A percentile compares a stretch with the other conserved stretches of the same genome.
These are phyloP conservation scores for Thielaviopsis ethacetica DNA, from an alignment of 2,329 filamentous ascomycete species.

Conservation along the genomic window DNA sequence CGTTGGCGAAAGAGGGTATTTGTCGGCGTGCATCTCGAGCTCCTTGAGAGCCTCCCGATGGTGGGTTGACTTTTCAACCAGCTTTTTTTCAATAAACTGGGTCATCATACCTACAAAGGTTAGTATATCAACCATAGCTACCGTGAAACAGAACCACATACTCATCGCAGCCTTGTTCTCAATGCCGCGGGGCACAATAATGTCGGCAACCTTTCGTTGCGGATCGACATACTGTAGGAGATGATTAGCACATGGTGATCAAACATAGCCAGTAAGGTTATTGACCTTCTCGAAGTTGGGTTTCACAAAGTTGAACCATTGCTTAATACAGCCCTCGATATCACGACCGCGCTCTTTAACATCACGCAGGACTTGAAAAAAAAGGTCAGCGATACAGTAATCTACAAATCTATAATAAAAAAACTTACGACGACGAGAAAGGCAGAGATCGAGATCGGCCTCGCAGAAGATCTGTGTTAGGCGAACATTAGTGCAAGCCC, in stretches of 20 bases:
- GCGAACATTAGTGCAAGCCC: neutral
- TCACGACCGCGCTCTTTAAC: conserved; percentile 79
- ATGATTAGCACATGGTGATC: neutral
- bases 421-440: conserved; percentile 65
- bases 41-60: conserved; percentile 67
- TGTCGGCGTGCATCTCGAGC: conserved; percentile 55
- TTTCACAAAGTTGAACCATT: conserved; percentile 94
- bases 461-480: conserved; percentile 69
- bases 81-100: conserved; percentile 76
- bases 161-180: conserved; percentile 86
- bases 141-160: conserved; percentile 21
- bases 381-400: neutral
- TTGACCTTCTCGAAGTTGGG: conserved; percentile 73
- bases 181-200: conserved; percentile 88
- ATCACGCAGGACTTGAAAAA: conserved; percentile 60
- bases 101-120: conserved; percentile 62
- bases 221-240: conserved; percentile 62
- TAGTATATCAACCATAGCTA: neutral
- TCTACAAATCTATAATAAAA: neutral
- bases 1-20: conserved; percentile 56
- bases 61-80: conserved; percentile 68
- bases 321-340: conserved; percentile 90
- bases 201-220: conserved; percentile 62
- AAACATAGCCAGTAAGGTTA: neutral
- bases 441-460: conserved; percentile 84